These are phyloP conservation scores for Boeremia exigua DNA, from an alignment of 2,329 filamentous ascomycete species.

Conservation along the genomic window DNA sequence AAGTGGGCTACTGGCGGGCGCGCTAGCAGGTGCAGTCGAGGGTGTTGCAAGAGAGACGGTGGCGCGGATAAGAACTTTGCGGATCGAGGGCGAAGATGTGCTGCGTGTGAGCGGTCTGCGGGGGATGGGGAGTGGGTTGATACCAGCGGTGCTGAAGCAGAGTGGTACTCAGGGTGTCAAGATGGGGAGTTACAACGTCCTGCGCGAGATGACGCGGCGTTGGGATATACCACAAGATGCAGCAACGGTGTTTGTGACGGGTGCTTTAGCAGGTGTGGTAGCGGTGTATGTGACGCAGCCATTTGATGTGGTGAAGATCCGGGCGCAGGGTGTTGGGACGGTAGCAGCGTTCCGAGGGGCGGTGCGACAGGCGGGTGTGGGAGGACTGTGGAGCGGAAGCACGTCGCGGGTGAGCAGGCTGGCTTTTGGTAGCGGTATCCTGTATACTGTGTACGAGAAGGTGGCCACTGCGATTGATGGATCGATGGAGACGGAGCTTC, in stretches of 20 bases:
- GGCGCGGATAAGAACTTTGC: conserved; percentile 39
- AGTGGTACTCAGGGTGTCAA: conserved; percentile 56
- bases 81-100: conserved; percentile 39
- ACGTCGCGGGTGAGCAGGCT: conserved; percentile 38
- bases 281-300: conserved; percentile 54
- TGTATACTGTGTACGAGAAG: conserved; percentile 44
- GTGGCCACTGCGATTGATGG: conserved; percentile 19
- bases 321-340: conserved; percentile 43
- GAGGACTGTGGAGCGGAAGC: conserved; percentile 40
- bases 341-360: conserved; percentile 32
- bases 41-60: conserved; percentile 40
- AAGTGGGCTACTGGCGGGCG: conserved; percentile 35
- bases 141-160: conserved; percentile 57
- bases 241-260: conserved; percentile 33
- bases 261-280: conserved; percentile 37
- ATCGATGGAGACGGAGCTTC: conserved; percentile 4
- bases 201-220: conserved; percentile 46
- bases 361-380: conserved; percentile 29
- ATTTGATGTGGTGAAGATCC: conserved; percentile 53
- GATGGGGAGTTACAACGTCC: conserved; percentile 58
- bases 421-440: conserved; percentile 40
- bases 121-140: conserved; percentile 55
- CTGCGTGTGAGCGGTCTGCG: conserved; percentile 50
- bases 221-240: conserved; percentile 31
- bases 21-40: conserved; percentile 35